Base-by-base conservation (phyloP, 1,284 basidiomycete genomes). In the Apiotrichum porosum region DNA sequence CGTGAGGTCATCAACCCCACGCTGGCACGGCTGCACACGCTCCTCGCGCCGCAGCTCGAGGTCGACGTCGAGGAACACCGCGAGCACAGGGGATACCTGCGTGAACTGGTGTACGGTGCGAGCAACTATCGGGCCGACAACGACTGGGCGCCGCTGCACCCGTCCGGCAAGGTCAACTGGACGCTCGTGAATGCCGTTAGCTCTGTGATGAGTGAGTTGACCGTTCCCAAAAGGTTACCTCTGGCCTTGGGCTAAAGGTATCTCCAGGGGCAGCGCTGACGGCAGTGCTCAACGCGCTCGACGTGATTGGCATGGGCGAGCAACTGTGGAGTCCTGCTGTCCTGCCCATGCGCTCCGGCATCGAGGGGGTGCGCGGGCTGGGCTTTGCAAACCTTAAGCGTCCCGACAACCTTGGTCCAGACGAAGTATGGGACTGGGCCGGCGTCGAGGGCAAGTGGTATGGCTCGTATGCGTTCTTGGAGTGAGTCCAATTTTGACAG, bases 381-480 rank as follows among this genome's bases (percentile, higher is more conserved):
- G 63, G 62, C 6, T 56, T 60, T 26, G 44, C 42, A 19, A 42
- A 63, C 32, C 40, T 69, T 10, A 34, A 45, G n/a, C 51, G 57
- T 21, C 66, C 64, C 1, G 33, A 35, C 1, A 42, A 54, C 40
- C 44, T 66, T 13, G 48, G 34, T 1, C 39, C 54, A 3, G 52
- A 42, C n/a, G 54, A 61, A 14, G 47, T 63, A 2, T 63, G 58
- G 61, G 69, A 71, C 38, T 69, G 69, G 69, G 67, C 67, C 1
- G 65, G 60, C 18, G 63, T 67, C 0, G 48, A 55, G 18, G 69
- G 67, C 0, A 17, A 42, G 2, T 71, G 69, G 69, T 53, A 56
- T 35, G 66, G 69, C 19, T 65, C 62, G 1, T 71, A 71, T 49
- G 66, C 69, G n/a, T 71, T 71, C 49, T 40, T 71, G 32, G 65